These are phyloP conservation scores for Xylaria cubensis DNA, from an alignment of 495 filamentous ascomycete species.

Conservation along the genomic window DNA sequence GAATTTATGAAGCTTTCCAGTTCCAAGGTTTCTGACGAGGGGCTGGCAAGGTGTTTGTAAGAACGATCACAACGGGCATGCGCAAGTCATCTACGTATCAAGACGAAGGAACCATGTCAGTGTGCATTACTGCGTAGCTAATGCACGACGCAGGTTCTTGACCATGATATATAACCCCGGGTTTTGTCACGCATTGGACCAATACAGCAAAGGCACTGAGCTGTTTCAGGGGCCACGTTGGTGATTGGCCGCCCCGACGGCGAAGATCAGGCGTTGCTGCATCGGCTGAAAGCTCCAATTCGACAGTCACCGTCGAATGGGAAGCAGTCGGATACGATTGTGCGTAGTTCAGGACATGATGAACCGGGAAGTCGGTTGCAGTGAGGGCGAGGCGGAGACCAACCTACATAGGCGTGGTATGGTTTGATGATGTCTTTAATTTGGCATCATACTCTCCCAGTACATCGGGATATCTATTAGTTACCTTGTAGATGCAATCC, in stretches of 20 bases:
- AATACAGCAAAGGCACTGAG: constrained; percentile 13
- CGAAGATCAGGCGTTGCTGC: constrained; percentile 41
- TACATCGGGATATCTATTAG: neutral
- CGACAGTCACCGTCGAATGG: constrained; percentile 29
- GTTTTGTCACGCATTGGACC: constrained; percentile 8
- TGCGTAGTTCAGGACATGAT: neutral
- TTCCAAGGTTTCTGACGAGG: constrained; percentile 7
- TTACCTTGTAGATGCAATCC: constrained; percentile 5
- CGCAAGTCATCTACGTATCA: constrained; percentile 12
- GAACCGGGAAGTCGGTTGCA: constrained; percentile 3
- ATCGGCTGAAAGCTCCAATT: constrained; percentile 37
- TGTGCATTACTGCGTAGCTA: constrained; percentile 21
- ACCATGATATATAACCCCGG: constrained; percentile 19
- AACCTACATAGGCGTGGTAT: neutral
- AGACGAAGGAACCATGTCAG: neutral
- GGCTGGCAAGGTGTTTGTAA: constrained; percentile 20
- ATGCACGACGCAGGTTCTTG: constrained; percentile 22
- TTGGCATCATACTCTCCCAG: neutral
- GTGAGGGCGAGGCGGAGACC: constrained; percentile 12
- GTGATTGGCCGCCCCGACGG: constrained; percentile 36
- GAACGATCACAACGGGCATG: neutral
- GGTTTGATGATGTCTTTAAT: constrained; percentile 5
- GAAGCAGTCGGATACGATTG: constrained; percentile 20
- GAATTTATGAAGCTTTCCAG: neutral
- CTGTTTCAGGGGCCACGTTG: constrained; percentile 30